Base-by-base conservation (phyloP, 768 basidiomycete genomes). In the Hericium erinaceus region DNA sequence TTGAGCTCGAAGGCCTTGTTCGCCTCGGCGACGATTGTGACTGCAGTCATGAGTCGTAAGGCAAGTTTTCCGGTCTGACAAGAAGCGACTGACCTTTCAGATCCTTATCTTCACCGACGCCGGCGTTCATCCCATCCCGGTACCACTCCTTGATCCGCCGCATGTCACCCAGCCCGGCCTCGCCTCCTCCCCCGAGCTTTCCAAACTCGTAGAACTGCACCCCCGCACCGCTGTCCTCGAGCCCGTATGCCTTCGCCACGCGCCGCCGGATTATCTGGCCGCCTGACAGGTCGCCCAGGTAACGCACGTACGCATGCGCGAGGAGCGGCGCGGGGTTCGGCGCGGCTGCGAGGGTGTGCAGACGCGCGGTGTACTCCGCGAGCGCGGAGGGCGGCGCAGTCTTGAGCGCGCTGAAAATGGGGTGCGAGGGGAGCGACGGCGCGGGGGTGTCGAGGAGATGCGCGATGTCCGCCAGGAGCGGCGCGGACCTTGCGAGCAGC, bases 241-340 rank as follows among this genome's bases (percentile, higher is more conserved):
- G 75, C 12, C 69, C 75, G 65, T 90, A 92, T 10, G 85, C 80
- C 67, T 86, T 85, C 15, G 77, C 75, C n/a, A 90, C 68, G 38
- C 74, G 75, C 44, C 80, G 74, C 22, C 82, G 75, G 64, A 91
- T 82, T 58, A 78, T 73, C 72, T 91, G 89, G 1, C 90, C 89
- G 5, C 89, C 89, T 48, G 83, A 86, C 37, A 91, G 74, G 67
- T 92, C 89, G 51, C 88, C 89, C 37, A 91, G 77, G 69, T 91
- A 91, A 38, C 88, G 79, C n/a, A 89, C 85, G 65, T 91, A 91
- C 1, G 89, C 77, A 68, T 92, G 90, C 0, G 89, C 84, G 7
- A 92, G 76, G 8, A 92, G 78, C 6, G 75, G 69, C 0, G 78
- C 70, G 11, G 76, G 81, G 64, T 78, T 79, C 8, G 63, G 58